These are phyloP conservation scores for Pistacia integerrima DNA, from an alignment of 345 rosid genomes.

Conservation along the genomic window DNA sequence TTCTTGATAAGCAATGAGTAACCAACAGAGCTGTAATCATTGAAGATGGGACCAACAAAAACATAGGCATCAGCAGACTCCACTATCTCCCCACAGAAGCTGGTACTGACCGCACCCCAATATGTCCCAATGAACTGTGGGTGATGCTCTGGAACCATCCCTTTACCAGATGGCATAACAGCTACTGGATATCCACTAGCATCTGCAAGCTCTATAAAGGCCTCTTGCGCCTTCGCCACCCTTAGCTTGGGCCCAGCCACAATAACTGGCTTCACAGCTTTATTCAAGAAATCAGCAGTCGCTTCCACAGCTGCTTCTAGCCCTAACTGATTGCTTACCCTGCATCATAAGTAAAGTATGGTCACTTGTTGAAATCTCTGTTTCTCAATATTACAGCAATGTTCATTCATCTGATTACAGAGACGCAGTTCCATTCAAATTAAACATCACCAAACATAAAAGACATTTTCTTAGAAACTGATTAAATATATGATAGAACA, in stretches of 20 bases:
- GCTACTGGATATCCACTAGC: constrained; percentile 59
- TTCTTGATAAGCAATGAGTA: constrained; percentile 68
- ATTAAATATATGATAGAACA: too few relatives aligned
- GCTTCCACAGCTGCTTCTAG: constrained; percentile 79
- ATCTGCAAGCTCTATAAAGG: constrained; percentile 54
- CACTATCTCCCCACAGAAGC: constrained; percentile 66
- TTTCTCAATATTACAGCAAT: neutral
- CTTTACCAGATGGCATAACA: constrained; percentile 73
- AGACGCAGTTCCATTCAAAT: neutral
- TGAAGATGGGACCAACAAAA: constrained; percentile 74
- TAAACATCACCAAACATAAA: neutral
- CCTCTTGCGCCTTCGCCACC: constrained; percentile 55
- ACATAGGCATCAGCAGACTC: constrained; percentile 81
- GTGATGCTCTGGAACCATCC: constrained; percentile 62
- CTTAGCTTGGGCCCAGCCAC: constrained; percentile 70
- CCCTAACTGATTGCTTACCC: constrained; percentile 65
- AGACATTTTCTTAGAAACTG: neutral
- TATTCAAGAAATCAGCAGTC: constrained; percentile 59
- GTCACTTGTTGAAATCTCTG: neutral
- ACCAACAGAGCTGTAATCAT: constrained; percentile 78
- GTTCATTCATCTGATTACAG: neutral
- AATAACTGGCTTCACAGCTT: constrained; percentile 75
- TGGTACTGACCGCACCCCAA: constrained; percentile 79
- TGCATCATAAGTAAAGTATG: constrained; percentile 29
- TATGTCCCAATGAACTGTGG: constrained; percentile 73